Percentiles rank a stretch among this genome's conserved stretches.
Conservation (phyloP, 495 filamentous ascomycete genomes). For the Neurospora sp. region DNA sequence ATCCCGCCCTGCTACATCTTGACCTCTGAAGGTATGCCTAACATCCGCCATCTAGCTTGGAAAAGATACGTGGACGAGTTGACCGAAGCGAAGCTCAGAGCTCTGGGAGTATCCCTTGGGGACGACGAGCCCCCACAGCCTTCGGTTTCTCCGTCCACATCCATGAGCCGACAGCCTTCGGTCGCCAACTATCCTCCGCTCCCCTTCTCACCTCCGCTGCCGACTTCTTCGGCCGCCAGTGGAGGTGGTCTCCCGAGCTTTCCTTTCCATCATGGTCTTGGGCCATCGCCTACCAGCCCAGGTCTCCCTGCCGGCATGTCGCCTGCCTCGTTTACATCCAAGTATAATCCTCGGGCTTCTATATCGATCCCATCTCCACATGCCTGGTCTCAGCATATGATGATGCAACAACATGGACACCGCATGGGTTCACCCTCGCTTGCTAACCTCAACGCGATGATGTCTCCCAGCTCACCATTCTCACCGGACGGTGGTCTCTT, state of each 20-base stretch:
- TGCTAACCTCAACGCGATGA: conserved; percentile 35
- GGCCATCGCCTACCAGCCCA: conserved; percentile 37
- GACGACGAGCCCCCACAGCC: conserved; percentile 56
- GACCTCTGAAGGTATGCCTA: conserved; percentile 6
- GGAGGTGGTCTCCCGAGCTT: conserved; percentile 50
- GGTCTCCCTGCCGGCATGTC: conserved; percentile 42
- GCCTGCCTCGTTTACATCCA: conserved; percentile 46
- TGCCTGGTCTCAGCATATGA: conserved; percentile 45
- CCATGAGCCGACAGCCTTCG: conserved; percentile 50
- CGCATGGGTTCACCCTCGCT: conserved; percentile 50
- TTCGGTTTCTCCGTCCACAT: conserved; percentile 40
- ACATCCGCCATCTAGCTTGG: conserved; percentile 50
- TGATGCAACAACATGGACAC: conserved; percentile 42
- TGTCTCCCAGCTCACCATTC: conserved; percentile 44
- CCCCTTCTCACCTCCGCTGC: conserved; percentile 66
- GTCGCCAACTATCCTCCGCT: conserved; percentile 48
- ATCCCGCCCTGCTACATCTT: not conserved
- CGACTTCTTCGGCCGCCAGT: conserved; percentile 53
- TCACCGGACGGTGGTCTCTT: conserved; percentile 32
- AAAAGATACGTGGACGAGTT: conserved; percentile 69
- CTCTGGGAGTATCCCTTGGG: conserved; percentile 72
- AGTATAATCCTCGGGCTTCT: conserved; percentile 45
- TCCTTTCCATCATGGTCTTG: conserved; percentile 41
- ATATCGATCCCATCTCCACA: conserved; percentile 41
- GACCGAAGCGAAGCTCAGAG: conserved; percentile 81